A percentile compares a stretch with the other conserved stretches of the same genome.
Evolutionary conservation across 2,329 filamentous ascomycete species (phyloP).

Genomic region (Cordyceps fumosorosea): DNA sequence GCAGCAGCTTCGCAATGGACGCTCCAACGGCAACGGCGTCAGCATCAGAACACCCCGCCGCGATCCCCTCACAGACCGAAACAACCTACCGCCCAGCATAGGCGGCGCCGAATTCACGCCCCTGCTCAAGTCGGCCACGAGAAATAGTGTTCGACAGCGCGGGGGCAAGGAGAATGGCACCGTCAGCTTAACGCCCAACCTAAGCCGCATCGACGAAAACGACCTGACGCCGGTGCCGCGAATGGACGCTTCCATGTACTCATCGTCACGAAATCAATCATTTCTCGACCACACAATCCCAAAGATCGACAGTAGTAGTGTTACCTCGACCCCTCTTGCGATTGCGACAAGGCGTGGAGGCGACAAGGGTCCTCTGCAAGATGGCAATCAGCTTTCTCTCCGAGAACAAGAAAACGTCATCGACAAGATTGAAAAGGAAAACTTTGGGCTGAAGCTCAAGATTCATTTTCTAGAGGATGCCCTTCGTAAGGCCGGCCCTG

Average conservation of each 20-base stretch:
- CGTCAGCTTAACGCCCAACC: conserved; percentile 60
- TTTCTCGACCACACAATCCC: conserved; percentile 66
- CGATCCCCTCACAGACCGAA: conserved; percentile 62
- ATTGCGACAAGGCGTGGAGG: conserved; percentile 56
- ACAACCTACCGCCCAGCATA: conserved; percentile 61
- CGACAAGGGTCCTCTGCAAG: conserved; percentile 64
- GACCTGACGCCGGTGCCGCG: conserved; percentile 69
- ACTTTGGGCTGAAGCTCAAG: conserved; percentile 93
- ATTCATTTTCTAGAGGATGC: conserved; percentile 95
- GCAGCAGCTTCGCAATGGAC: conserved; percentile 64
- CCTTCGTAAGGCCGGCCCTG: conserved; percentile 76
- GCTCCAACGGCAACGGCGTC: conserved; percentile 44
- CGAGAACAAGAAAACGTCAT: conserved; percentile 94
- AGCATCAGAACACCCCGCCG: conserved; percentile 70
- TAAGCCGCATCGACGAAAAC: conserved; percentile 60
- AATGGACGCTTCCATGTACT: conserved; percentile 66
- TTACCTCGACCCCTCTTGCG: conserved; percentile 74
- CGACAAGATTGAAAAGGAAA: conserved; percentile 95
- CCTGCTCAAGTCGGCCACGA: conserved; percentile 73
- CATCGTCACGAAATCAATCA: conserved; percentile 57
- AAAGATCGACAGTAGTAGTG: conserved; percentile 70
- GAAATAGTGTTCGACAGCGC: conserved; percentile 60
- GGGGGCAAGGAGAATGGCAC: conserved; percentile 58
- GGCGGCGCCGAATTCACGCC: conserved; percentile 85
- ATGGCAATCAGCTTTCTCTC: conserved; percentile 84